Evolutionary conservation across 768 basidiomycete genomes (phyloP).

Genomic region (Paxillus ammoniavirescens): DNA sequence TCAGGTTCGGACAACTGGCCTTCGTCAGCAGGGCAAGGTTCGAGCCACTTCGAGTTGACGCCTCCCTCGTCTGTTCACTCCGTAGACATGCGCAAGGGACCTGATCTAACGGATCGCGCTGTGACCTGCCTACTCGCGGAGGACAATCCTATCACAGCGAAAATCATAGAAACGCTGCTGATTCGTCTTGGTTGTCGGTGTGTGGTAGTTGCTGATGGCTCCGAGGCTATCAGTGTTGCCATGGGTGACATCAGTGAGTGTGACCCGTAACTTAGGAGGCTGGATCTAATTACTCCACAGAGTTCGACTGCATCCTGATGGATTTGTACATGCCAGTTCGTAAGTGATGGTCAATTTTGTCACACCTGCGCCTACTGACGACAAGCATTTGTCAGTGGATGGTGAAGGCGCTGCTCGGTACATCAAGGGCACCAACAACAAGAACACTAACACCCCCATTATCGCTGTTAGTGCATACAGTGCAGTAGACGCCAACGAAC

Average conservation of each 20-base stretch:
- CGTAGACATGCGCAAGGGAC: slow-evolving; percentile 72
- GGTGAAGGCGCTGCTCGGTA: slow-evolving; percentile 96
- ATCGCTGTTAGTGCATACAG: slow-evolving; percentile 90
- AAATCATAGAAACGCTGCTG: slow-evolving; percentile 94
- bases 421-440: slow-evolving; percentile 96
- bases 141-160: slow-evolving; percentile 96
- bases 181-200: slow-evolving; percentile 93
- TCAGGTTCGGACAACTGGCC: slow-evolving; percentile 75
- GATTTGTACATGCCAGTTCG: slow-evolving; percentile 93
- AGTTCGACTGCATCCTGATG: slow-evolving; percentile 95
- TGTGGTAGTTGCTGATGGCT: slow-evolving; percentile 93
- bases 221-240: slow-evolving; percentile 94
- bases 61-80: slow-evolving; percentile 86
- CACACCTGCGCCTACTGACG: slow-evolving; percentile 6
- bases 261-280: background rate
- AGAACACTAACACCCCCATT: slow-evolving; percentile 90
- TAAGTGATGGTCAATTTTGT: slow-evolving; percentile 41
- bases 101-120: slow-evolving; percentile 81
- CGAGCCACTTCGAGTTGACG: slow-evolving; percentile 56
- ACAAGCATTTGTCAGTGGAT: slow-evolving; percentile 54
- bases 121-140: slow-evolving; percentile 94
- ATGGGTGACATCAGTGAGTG: slow-evolving; percentile 95
- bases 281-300: slow-evolving; percentile 39
- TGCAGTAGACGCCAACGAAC: slow-evolving; percentile 61
- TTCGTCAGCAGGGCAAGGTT: slow-evolving; percentile 52